A percentile compares a stretch with the other conserved stretches of the same genome.
These are phyloP conservation scores for Trichosporon coremiiforme DNA, from an alignment of 1,284 basidiomycete species.

Conservation along the genomic window DNA sequence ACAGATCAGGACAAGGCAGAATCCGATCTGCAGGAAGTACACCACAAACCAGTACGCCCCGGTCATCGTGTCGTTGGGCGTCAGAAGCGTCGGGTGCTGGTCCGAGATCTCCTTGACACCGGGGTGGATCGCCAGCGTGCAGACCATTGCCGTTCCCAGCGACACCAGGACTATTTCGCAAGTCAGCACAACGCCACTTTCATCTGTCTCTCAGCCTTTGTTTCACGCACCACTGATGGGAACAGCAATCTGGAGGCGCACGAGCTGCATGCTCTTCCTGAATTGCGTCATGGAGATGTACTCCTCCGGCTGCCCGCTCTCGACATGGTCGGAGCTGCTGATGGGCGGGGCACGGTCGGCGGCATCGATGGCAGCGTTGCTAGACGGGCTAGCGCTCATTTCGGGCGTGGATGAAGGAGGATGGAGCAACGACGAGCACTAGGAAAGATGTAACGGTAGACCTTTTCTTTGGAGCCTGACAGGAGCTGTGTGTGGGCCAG, in stretches of 20 bases:
- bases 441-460: background rate
- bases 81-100: conserved; percentile 69
- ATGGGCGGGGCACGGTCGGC: conserved; percentile 12
- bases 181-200: background rate
- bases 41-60: conserved; percentile 65
- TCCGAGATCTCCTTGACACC: conserved; percentile 60
- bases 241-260: conserved; percentile 71
- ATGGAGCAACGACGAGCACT: background rate
- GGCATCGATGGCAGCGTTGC: background rate
- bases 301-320: conserved; percentile 33
- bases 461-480: background rate
- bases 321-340: background rate
- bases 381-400: conserved; percentile 12
- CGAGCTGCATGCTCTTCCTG: conserved; percentile 50
- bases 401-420: background rate
- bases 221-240: conserved; percentile 66
- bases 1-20: conserved; percentile 73
- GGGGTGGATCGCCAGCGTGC: conserved; percentile 53
- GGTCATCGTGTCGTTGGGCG: conserved; percentile 67
- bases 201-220: background rate
- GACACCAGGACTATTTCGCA: conserved; percentile 42
- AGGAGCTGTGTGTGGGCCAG: background rate
- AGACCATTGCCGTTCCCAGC: conserved; percentile 49
- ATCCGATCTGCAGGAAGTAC: conserved; percentile 64
- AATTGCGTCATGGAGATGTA: conserved; percentile 54